Conservation (phyloP, 768 basidiomycete species). For the Serendipita indica region DNA sequence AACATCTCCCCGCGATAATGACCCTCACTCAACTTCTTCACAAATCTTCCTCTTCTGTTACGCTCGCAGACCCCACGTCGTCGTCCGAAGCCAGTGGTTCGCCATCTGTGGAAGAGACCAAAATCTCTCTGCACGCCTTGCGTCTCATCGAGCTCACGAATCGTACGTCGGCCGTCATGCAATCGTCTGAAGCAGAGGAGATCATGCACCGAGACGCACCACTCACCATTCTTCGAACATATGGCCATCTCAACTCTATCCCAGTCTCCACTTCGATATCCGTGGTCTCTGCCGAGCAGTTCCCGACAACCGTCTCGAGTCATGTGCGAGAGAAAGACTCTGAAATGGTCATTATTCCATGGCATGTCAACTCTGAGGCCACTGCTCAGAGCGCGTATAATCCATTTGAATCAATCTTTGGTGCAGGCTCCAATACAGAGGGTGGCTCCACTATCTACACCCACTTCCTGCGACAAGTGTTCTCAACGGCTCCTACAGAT, state of each 20-base stretch:
- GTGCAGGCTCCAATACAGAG: slow-evolving; percentile 19
- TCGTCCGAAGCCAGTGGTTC: background rate
- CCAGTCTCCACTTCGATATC: slow-evolving; percentile 24
- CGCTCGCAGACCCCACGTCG: background rate
- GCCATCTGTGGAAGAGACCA: slow-evolving; percentile 12
- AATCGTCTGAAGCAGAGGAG: slow-evolving; percentile 46
- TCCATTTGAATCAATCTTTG: slow-evolving; percentile 62
- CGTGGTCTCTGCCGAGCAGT: slow-evolving; percentile 27
- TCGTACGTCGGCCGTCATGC: slow-evolving; percentile 50
- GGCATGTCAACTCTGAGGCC: slow-evolving; percentile 42
- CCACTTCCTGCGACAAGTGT: slow-evolving; percentile 71
- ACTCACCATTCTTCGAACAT: slow-evolving; percentile 60
- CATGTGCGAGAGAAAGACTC: slow-evolving; percentile 44
- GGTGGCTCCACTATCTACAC: slow-evolving; percentile 48
- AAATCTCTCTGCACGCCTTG: slow-evolving; percentile 53
- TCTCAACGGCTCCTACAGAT: slow-evolving; percentile 50
- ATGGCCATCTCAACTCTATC: slow-evolving; percentile 49
- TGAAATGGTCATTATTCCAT: slow-evolving; percentile 72
- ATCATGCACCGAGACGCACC: slow-evolving; percentile 59
- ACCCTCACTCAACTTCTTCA: slow-evolving; percentile 72
- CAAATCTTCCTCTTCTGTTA: slow-evolving; percentile 17
- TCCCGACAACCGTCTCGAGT: slow-evolving; percentile 43
- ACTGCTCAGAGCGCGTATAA: slow-evolving; percentile 23
- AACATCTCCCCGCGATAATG: slow-evolving; percentile 84
- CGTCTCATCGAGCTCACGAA: slow-evolving; percentile 74